phyloP scores from a whole-genome alignment of 129 eudicot species.

The Saussurea involucrata region DNA sequence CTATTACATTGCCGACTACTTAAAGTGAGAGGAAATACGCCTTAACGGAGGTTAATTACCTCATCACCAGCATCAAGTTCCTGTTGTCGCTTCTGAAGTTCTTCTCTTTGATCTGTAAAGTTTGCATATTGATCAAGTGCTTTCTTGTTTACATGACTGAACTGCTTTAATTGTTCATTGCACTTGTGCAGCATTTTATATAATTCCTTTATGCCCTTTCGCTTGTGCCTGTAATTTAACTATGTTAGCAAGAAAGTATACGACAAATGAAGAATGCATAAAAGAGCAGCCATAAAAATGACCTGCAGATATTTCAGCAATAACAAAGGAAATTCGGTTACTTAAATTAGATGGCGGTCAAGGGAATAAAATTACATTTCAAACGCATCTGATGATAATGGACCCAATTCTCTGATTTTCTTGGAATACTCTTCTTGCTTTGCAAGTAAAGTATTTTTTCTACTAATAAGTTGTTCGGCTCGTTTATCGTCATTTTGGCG shows the following conservation, averaged over 20 bases:
- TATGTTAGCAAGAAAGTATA: conserved; percentile 17
- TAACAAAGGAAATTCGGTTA: not conserved
- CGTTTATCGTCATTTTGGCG: conserved; percentile 85
- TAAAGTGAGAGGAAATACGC: not conserved
- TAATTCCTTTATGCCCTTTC: conserved; percentile 73
- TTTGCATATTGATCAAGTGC: conserved; percentile 98
- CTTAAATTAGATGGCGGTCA: conserved; percentile 2
- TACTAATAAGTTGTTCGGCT: conserved; percentile 75
- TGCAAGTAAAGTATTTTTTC: conserved; percentile 65
- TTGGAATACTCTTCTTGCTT: conserved; percentile 95
- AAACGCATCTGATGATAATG: conserved; percentile 93
- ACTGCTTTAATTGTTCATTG: conserved; percentile 88
- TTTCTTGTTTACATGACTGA: conserved; percentile 98
- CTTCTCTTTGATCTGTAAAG: conserved; percentile 95
- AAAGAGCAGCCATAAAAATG: not conserved
- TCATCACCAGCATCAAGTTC: conserved; percentile 98
- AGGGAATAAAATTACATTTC: conserved; percentile 53
- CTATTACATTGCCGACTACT: not conserved
- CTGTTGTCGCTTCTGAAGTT: conserved; percentile 87
- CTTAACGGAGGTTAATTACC: conserved; percentile 34
- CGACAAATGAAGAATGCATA: not conserved
- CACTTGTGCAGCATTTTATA: conserved; percentile 95
- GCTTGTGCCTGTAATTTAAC: conserved; percentile 49
- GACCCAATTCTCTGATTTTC: conserved; percentile 97
- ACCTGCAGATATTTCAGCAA: not conserved